Evolutionary conservation across 495 filamentous ascomycete species (phyloP).

Genomic region (Aspergillus affinis): DNA sequence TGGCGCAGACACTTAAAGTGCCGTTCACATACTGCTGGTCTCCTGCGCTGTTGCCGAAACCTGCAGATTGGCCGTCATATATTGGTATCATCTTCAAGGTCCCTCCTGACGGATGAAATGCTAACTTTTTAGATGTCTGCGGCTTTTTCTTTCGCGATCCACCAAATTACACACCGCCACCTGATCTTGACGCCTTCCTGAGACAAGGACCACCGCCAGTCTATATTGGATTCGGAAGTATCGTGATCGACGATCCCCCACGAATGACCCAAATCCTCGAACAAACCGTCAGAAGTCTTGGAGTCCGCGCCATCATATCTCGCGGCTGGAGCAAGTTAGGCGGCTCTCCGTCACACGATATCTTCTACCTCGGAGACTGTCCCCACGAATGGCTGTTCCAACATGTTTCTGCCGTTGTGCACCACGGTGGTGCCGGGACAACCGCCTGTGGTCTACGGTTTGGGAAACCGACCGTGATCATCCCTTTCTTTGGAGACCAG

Average conservation of each 20-base stretch:
- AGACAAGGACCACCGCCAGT: slow-evolving; percentile 54
- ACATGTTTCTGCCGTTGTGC: slow-evolving; percentile 59
- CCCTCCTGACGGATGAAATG: not conserved
- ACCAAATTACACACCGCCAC: slow-evolving; percentile 49
- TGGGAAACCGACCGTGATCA: slow-evolving; percentile 58
- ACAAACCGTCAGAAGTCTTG: slow-evolving; percentile 49
- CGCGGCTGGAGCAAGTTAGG: slow-evolving; percentile 64
- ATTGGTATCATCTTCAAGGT: slow-evolving; percentile 38
- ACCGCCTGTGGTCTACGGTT: slow-evolving; percentile 60
- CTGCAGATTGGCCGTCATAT: slow-evolving; percentile 58
- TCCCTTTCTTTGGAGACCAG: slow-evolving; percentile 73
- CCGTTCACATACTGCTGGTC: slow-evolving; percentile 69
- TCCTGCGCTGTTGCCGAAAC: slow-evolving; percentile 60
- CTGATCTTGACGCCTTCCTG: slow-evolving; percentile 54
- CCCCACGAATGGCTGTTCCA: slow-evolving; percentile 69
- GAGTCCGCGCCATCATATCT: slow-evolving; percentile 59
- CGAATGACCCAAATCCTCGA: slow-evolving; percentile 53
- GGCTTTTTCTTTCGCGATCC: slow-evolving; percentile 62
- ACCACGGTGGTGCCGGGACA: slow-evolving; percentile 67
- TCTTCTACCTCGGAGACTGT: slow-evolving; percentile 59
- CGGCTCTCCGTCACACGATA: slow-evolving; percentile 42
- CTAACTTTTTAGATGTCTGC: slow-evolving; percentile 44
- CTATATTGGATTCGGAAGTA: slow-evolving; percentile 69
- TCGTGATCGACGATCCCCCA: slow-evolving; percentile 61
- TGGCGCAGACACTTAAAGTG: slow-evolving; percentile 47